Evolutionary conservation across 148 eudicot genomes (phyloP), one percentile per base, ranked within the genome.

Genomic region (Chenopodium suecicum): DNA sequence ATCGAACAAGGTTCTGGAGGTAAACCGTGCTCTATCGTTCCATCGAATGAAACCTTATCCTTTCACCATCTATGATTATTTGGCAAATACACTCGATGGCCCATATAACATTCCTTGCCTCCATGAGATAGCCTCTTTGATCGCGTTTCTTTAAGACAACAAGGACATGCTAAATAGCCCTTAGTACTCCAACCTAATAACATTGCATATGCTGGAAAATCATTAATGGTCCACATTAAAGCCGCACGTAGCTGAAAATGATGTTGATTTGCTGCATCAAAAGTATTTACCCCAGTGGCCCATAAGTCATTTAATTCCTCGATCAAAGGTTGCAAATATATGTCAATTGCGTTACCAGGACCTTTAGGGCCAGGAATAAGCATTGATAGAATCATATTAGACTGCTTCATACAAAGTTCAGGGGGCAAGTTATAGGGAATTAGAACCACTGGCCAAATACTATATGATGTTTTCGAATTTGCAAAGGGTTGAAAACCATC

Each of bases 141-240:
- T 3, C 31, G 10, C 2, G 79, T 77, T 14, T 63, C 54, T 3
- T 67, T 66, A 7, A 44, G 58, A 47, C 80, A 67, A 47, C 58
- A 17, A 7, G 80, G 80, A 25, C 80, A 78, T 47, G 80, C 73
- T 23, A 66, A 66, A 8, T 78, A 47, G 8, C 80, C 72, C n/a
- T 78, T 78, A 66, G 72, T 78, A 41, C 70, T 46, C 34, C 58
- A 78, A 2, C 80, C 73, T 13, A 64, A 77, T 11, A 77, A 13
- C 58, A 77, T 77, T 10, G 20, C 80, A 65, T 63, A 77, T 0
- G 56, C 71, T 0, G 80, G 72, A n/a, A 77, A 77, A 76, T 58
- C 66, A 76, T 60, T 76, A 9, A 34, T 76, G 1, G 78, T 76
- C 67, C 27, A 76, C 29, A 56, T 6, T 5, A 76, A 76, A 62